Evolutionary conservation across 164 flowering plant genomes (phyloP).

Genomic region (Piper longum): DNA sequence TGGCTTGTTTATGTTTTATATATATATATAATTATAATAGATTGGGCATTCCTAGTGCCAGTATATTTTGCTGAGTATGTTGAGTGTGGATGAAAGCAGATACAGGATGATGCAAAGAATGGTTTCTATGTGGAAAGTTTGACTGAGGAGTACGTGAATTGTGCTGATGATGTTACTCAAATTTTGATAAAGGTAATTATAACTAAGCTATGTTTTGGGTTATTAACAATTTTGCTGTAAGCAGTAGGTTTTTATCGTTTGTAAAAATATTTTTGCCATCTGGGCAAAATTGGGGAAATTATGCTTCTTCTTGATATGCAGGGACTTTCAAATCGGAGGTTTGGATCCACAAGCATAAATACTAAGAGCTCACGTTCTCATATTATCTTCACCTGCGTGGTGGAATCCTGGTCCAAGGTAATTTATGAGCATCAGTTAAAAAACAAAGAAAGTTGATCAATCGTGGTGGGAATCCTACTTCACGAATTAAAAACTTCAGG

Average conservation of each 20-base stretch:
- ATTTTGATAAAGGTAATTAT: constrained; percentile 69
- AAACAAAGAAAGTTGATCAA: not conserved
- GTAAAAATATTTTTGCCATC: too few species aligned
- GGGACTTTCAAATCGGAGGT: constrained; percentile 92
- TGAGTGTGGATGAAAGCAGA: constrained; percentile 28
- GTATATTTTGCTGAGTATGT: not conserved
- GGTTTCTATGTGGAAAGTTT: constrained; percentile 75
- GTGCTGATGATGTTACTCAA: constrained; percentile 72
- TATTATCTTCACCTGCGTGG: constrained; percentile 61
- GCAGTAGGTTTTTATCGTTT: not conserved
- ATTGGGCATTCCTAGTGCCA: not conserved
- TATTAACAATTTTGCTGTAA: not conserved
- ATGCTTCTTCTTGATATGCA: constrained; percentile 16
- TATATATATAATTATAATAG: not conserved
- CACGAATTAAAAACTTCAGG: not conserved
- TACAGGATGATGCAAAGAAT: constrained; percentile 72
- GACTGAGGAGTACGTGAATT: constrained; percentile 73
- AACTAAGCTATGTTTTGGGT: not conserved
- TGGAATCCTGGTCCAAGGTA: constrained; percentile 99
- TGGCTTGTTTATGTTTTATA: not conserved
- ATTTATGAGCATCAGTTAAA: not conserved
- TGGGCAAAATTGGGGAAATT: too few species aligned
- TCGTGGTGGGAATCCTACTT: too few species aligned
- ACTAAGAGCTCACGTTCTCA: constrained; percentile 96
- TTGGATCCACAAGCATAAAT: constrained; percentile 76